phyloP scores from a whole-genome alignment of 192 early-diverging fungal species.

The Coemansia sp. region DNA sequence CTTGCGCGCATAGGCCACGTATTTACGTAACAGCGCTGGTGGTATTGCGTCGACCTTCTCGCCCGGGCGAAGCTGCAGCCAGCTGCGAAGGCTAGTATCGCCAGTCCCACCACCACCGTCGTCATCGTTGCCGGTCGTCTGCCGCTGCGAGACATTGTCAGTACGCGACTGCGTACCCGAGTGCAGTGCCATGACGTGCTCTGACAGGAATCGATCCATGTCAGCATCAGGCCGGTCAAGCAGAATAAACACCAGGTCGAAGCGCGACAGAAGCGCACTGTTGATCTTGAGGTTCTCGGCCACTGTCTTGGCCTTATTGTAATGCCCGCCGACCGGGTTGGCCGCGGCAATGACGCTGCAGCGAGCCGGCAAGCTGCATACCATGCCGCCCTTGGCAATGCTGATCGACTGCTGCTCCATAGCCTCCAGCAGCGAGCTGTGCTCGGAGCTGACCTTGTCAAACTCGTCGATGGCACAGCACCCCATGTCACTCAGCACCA shows the following conservation, averaged over 20 bases:
- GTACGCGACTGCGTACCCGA: constrained; percentile 19
- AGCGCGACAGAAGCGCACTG: constrained; percentile 66
- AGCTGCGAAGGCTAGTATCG: constrained; percentile 5
- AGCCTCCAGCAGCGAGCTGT: constrained; percentile 74
- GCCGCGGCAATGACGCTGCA: constrained; percentile 84
- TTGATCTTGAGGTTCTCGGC: constrained; percentile 71
- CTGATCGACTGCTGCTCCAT: constrained; percentile 88
- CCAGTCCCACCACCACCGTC: background rate
- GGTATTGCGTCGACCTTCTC: constrained; percentile 61
- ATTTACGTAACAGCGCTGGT: constrained; percentile 64
- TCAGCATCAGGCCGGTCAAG: constrained; percentile 72
- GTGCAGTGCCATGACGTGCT: constrained; percentile 72
- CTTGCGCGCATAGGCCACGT: constrained; percentile 80
- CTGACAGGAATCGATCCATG: constrained; percentile 74
- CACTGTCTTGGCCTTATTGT: constrained; percentile 80
- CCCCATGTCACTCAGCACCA: constrained; percentile 86
- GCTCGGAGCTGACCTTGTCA: constrained; percentile 80
- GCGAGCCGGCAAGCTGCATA: constrained; percentile 74
- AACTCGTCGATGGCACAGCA: constrained; percentile 90
- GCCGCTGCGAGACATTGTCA: background rate
- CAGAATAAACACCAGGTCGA: constrained; percentile 79
- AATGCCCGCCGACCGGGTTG: constrained; percentile 80
- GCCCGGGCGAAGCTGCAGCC: constrained; percentile 50
- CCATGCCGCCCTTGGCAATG: constrained; percentile 81
- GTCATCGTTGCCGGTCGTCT: background rate